Evolutionary conservation across 495 filamentous ascomycete genomes (phyloP).

Genomic region (Talaromyces wortmannii): DNA sequence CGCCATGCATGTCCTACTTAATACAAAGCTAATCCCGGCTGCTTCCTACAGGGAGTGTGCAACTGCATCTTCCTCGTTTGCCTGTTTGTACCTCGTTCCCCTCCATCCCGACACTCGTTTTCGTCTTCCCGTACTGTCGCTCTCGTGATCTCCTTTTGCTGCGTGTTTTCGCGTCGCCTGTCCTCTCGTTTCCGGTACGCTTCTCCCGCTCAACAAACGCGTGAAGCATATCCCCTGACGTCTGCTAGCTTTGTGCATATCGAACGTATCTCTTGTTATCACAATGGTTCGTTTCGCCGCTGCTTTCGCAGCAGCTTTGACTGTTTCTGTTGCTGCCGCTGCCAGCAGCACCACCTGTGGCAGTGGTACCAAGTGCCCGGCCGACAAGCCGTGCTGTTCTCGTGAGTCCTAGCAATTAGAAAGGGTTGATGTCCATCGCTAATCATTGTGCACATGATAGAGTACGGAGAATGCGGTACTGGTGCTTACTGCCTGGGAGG

Average conservation of each 20-base stretch:
- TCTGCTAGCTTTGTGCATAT: too few species aligned
- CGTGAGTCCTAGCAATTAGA: slow-evolving; percentile 48
- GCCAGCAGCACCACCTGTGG: slow-evolving; percentile 39
- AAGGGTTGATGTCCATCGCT: slow-evolving; percentile 3
- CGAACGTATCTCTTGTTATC: neutral
- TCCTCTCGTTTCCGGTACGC: too few species aligned
- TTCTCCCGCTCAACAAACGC: too few species aligned
- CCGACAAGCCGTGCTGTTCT: slow-evolving; percentile 80
- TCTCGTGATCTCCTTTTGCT: neutral
- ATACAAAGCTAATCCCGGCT: neutral
- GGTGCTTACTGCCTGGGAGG: slow-evolving; percentile 95
- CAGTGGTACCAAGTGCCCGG: slow-evolving; percentile 61
- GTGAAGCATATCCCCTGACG: too few species aligned
- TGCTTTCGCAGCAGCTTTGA: slow-evolving; percentile 21
- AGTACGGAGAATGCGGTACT: slow-evolving; percentile 89
- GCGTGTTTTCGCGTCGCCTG: too few species aligned
- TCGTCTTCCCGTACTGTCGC: neutral
- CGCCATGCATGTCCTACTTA: neutral
- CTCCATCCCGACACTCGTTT: neutral
- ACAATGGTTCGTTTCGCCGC: slow-evolving; percentile 30
- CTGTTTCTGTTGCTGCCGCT: slow-evolving; percentile 26
- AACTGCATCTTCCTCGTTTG: slow-evolving; percentile 3
- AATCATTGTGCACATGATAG: slow-evolving; percentile 33
- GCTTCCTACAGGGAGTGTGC: neutral
- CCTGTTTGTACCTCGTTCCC: neutral